A percentile compares a stretch with the other conserved stretches of the same genome.
Evolutionary conservation across 2,329 filamentous ascomycete species (phyloP).

Genomic region (Calonectria hawksworthii): DNA sequence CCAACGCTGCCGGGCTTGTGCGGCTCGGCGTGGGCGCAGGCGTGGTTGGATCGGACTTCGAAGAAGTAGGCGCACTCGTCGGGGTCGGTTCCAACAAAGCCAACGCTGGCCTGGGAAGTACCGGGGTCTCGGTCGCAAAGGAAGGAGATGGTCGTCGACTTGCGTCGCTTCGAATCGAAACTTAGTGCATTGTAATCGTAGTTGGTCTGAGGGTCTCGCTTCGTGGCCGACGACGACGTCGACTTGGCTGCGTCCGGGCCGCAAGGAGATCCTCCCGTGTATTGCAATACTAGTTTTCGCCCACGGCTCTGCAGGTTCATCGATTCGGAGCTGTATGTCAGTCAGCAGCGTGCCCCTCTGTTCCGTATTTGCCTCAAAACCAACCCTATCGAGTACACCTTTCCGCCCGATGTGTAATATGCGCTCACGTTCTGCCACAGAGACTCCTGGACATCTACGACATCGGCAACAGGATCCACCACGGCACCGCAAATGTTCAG

Average conservation of each 20-base stretch:
- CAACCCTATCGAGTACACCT: constrained; percentile 82
- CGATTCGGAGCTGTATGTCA: constrained; percentile 59
- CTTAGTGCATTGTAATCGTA: constrained; percentile 45
- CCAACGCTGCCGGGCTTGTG: constrained; percentile 80
- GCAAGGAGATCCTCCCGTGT: constrained; percentile 83
- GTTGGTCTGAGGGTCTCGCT: constrained; percentile 47
- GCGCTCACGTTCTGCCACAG: constrained; percentile 83
- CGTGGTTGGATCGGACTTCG: constrained; percentile 87
- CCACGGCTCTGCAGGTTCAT: constrained; percentile 71
- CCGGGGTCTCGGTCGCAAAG: constrained; percentile 89
- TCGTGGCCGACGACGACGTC: constrained; percentile 50
- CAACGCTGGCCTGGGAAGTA: constrained; percentile 76
- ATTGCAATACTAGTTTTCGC: constrained; percentile 82
- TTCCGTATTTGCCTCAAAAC: constrained; percentile 45
- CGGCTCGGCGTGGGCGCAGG: constrained; percentile 78
- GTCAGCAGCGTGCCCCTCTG: constrained; percentile 29
- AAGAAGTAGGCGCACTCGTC: constrained; percentile 98
- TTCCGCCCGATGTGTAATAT: constrained; percentile 77
- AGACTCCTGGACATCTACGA: constrained; percentile 73
- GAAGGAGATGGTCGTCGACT: constrained; percentile 92
- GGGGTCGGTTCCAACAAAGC: constrained; percentile 85
- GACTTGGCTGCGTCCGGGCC: constrained; percentile 59
- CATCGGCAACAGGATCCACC: constrained; percentile 73
- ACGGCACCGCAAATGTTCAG: constrained; percentile 85
- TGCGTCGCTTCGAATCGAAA: constrained; percentile 61